phyloP scores from a whole-genome alignment of 2,329 filamentous ascomycete genomes.

The Cordyceps fumosorosea region DNA sequence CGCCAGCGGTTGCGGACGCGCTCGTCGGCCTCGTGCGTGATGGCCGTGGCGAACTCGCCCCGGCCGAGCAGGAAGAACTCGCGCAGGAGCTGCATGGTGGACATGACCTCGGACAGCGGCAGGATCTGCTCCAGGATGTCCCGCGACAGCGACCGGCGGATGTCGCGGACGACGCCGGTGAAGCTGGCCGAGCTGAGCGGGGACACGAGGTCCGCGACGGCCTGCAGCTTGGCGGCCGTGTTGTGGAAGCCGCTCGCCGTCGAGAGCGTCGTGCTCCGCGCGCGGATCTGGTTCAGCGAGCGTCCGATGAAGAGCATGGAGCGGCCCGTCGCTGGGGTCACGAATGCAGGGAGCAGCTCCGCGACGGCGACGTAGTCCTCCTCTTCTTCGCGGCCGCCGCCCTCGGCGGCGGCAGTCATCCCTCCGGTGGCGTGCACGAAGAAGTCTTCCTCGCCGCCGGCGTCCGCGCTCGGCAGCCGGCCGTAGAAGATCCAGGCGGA shows the following conservation, averaged over 20 bases:
- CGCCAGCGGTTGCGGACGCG: conserved; percentile 69
- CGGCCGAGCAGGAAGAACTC: conserved; percentile 83
- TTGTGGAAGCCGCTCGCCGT: conserved; percentile 38
- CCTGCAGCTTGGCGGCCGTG: conserved; percentile 60
- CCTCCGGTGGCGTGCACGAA: conserved; percentile 56
- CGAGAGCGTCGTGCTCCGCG: conserved; percentile 42
- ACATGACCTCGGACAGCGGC: conserved; percentile 68
- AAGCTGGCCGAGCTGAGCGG: conserved; percentile 70
- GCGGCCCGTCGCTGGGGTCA: conserved; percentile 63
- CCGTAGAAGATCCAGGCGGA: conserved; percentile 90
- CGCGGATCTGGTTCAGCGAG: conserved; percentile 76
- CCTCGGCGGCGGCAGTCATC: conserved; percentile 23
- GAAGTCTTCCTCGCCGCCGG: conserved; percentile 62
- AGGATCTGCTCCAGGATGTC: conserved; percentile 78
- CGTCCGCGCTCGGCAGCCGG: conserved; percentile 68
- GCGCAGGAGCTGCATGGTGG: conserved; percentile 69
- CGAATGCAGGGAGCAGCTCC: conserved; percentile 69
- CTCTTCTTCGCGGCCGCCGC: conserved; percentile 22
- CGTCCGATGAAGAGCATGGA: conserved; percentile 90
- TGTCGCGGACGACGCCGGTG: conserved; percentile 64
- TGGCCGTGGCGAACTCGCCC: conserved; percentile 83
- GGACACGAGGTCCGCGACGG: conserved; percentile 61
- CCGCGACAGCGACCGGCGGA: conserved; percentile 74
- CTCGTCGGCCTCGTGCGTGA: conserved; percentile 80
- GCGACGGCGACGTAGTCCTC: conserved; percentile 52